Percentiles rank a stretch among this genome's conserved stretches.
These are phyloP conservation scores for Diaporthe citrichinensis DNA, from an alignment of 2,329 filamentous ascomycete species.

Conservation along the genomic window DNA sequence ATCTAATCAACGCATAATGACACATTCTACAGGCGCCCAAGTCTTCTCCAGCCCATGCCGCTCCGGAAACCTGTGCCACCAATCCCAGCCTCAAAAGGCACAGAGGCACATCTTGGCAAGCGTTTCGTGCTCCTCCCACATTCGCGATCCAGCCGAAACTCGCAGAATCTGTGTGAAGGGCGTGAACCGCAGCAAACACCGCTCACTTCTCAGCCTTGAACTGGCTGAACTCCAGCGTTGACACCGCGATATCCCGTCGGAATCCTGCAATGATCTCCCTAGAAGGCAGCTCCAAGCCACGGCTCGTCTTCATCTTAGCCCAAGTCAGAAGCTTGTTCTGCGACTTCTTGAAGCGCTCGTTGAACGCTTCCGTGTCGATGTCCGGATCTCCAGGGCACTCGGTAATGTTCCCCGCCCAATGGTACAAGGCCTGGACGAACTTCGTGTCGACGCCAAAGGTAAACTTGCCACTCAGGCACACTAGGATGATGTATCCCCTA, in stretches of 20 bases:
- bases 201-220: background rate
- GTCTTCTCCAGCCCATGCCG: background rate
- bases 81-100: background rate
- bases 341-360: conserved; percentile 43
- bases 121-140: background rate
- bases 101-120: background rate
- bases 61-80: background rate
- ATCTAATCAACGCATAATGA: background rate
- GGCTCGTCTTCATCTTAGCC: conserved; percentile 44
- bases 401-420: conserved; percentile 41
- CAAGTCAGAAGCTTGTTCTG: conserved; percentile 47
- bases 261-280: conserved; percentile 12
- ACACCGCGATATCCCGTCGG: conserved; percentile 10
- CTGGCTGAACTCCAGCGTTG: background rate
- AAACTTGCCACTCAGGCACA: conserved; percentile 40
- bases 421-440: conserved; percentile 44
- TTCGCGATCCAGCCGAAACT: background rate
- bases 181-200: background rate
- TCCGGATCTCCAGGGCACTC: conserved; percentile 32
- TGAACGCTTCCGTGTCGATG: conserved; percentile 44
- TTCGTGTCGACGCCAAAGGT: conserved; percentile 45
- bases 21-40: background rate
- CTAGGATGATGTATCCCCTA: conserved; percentile 45
- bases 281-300: conserved; percentile 20
- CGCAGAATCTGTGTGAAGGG: too few relatives aligned